Base-by-base conservation (phyloP, 306 rosid genomes). In the Fragaria nilgerrensis region DNA sequence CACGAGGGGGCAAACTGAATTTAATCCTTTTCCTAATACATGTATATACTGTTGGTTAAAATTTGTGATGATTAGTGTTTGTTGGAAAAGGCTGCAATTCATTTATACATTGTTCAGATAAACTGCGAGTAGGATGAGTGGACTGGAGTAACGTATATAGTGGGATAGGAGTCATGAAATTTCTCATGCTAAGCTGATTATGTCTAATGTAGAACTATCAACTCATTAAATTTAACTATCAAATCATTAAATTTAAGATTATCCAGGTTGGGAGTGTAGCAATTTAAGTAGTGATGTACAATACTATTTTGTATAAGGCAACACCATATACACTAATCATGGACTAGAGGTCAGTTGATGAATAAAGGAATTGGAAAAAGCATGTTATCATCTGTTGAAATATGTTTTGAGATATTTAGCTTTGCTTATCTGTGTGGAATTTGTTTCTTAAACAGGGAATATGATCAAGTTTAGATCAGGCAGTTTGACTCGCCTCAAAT, bases 381-480 rank as follows among this genome's bases (percentile, higher is more conserved):
- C 8, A 41, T 55, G 11, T 36, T 3, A 17, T 17, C 36, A 36
- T 73, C 15, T 72, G 41, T 20, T 56, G 67, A 25, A 9, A 4
- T 56, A 8, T 58, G 5, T 23, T 23, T 9, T 39, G 43, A 36
- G 25, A 49, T 74, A 5, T 41, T 1, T 41, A 9, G 39, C 44
- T 59, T 59, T 66, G 9, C 15, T 39, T 65, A 50, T 65, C 27
- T 75, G 50, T 39, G 48, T 7, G 1, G 74, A 77, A 36, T 70
- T 61, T 19, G 64, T 73, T 52, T 27, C 27, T 79, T 78, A 56
- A 84, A 87, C 94, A 95, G 99, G 99, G 32, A 90, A 93, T 86
- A 78, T 95, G 85, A 95, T 95, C 82, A 86, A 93, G 87, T 95
- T 95, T 90, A 87, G 70, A 75, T 90, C 99, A 23, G 97, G 97